Conservation (phyloP, 305 asterid genomes). For the Fraxinus angustifolia region DNA sequence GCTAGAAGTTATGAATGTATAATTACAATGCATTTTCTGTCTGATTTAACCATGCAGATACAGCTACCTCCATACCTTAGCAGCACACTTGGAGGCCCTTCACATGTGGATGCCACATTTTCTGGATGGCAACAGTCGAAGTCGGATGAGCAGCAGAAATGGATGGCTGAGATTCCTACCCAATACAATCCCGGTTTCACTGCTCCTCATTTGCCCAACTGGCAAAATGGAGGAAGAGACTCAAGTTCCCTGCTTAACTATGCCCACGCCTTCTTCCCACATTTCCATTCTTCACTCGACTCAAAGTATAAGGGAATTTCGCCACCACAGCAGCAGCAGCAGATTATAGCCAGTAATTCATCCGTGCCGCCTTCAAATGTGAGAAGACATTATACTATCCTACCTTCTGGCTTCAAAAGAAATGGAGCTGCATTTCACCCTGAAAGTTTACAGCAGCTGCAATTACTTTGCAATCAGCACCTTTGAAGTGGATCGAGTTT, state of each 20-base stretch:
- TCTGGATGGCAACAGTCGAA: conserved; percentile 25
- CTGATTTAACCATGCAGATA: conserved; percentile 31
- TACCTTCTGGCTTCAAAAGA: conserved; percentile 40
- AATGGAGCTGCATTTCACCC: conserved; percentile 30
- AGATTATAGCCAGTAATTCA: conserved; percentile 26
- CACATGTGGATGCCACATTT: conserved; percentile 20
- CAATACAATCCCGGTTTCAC: conserved; percentile 30
- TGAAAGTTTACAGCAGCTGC: conserved; percentile 36
- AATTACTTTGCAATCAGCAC: conserved; percentile 40
- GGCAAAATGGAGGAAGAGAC: conserved; percentile 36
- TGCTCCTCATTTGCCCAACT: conserved; percentile 26
- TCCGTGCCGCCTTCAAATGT: conserved; percentile 23
- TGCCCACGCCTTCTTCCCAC: conserved; percentile 42
- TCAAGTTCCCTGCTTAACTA: conserved; percentile 37
- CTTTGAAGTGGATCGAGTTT: conserved; percentile 25
- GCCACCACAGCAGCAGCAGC: conserved; percentile 43
- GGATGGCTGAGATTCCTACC: conserved; percentile 31
- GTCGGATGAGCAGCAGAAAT: conserved; percentile 30
- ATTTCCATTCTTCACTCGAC: conserved; percentile 37
- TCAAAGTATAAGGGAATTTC: conserved; percentile 36
- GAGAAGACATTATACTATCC: conserved; percentile 34
- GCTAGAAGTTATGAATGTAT: background rate
- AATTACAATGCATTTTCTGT: background rate
- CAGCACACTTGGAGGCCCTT: conserved; percentile 17
- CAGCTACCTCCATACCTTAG: conserved; percentile 43